A percentile compares a stretch with the other conserved stretches of the same genome.
Conservation (phyloP, 179 eudicot species). For the Sideroxylon spinosum region DNA sequence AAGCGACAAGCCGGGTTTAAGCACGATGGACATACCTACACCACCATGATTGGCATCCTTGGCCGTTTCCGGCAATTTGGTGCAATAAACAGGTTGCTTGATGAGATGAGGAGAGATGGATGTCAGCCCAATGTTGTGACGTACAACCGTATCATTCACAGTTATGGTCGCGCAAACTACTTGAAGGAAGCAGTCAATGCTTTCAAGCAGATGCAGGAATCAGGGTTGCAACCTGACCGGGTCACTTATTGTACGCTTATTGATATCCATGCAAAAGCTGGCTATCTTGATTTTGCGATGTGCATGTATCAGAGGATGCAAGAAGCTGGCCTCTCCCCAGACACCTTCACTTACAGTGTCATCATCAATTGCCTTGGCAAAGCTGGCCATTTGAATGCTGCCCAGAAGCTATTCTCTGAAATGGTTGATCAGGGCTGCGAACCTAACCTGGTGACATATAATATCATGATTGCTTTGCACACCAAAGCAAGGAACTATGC, state of each 20-base stretch:
- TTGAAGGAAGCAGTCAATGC: slow-evolving; percentile 70
- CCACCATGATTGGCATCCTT: slow-evolving; percentile 95
- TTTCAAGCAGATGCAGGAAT: slow-evolving; percentile 75
- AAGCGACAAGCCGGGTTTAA: slow-evolving; percentile 65
- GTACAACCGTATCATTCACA: slow-evolving; percentile 86
- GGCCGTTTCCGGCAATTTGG: slow-evolving; percentile 78
- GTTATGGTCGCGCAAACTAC: slow-evolving; percentile 95
- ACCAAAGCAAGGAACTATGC: slow-evolving; percentile 90
- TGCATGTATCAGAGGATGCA: slow-evolving; percentile 86
- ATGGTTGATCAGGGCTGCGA: slow-evolving; percentile 83
- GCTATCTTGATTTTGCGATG: slow-evolving; percentile 88
- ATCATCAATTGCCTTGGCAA: slow-evolving; percentile 95
- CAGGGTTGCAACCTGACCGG: slow-evolving; percentile 85
- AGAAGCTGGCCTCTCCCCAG: slow-evolving; percentile 84
- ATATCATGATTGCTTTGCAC: slow-evolving; percentile 93
- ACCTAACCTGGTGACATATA: slow-evolving; percentile 87
- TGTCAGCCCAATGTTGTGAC: slow-evolving; percentile 91
- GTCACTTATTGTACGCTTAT: slow-evolving; percentile 96
- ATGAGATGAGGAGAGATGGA: slow-evolving; percentile 76
- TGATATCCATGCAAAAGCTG: slow-evolving; percentile 95
- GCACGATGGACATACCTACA: slow-evolving; percentile 94
- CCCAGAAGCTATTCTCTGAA: slow-evolving; percentile 76
- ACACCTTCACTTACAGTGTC: slow-evolving; percentile 94
- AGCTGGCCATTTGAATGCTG: slow-evolving; percentile 81
- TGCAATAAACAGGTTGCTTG: slow-evolving; percentile 62